phyloP scores from a whole-genome alignment of 129 eudicot genomes.

The Tagetes erecta region DNA sequence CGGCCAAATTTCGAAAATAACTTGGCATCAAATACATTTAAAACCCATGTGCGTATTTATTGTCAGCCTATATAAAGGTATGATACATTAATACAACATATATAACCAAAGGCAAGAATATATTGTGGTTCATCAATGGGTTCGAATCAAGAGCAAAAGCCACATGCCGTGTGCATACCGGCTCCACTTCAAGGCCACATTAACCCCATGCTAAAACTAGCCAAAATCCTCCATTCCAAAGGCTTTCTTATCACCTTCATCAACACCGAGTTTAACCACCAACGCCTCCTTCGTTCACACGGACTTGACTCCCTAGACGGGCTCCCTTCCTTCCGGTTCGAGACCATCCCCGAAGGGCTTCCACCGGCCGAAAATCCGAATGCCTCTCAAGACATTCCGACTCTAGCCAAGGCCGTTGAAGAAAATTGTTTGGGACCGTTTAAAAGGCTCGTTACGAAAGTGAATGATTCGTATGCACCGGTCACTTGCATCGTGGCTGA shows the following conservation, averaged over 20 bases:
- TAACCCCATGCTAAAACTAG: conserved; percentile 26
- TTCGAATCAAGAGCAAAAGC: not conserved
- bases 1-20: no score
- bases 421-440: conserved; percentile 38
- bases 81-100: no score
- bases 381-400: conserved; percentile 39
- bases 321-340: conserved; percentile 47
- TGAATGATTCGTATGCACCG: conserved; percentile 36
- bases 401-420: conserved; percentile 29
- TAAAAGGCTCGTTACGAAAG: conserved; percentile 20
- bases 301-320: conserved; percentile 30
- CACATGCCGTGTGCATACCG: conserved; percentile 20
- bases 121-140: no score
- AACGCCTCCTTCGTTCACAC: conserved; percentile 14
- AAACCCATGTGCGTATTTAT: no score
- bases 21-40: no score
- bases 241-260: conserved; percentile 15
- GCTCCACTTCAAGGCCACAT: conserved; percentile 23
- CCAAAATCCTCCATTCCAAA: conserved; percentile 23
- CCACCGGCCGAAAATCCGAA: conserved; percentile 31
- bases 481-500: conserved; percentile 63
- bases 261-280: conserved; percentile 14
- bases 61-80: no score
- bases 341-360: conserved; percentile 55
- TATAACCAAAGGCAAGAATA: no score